These are phyloP conservation scores for Fusarium drepaniforme DNA, from an alignment of 2,329 filamentous ascomycete species.

Conservation along the genomic window DNA sequence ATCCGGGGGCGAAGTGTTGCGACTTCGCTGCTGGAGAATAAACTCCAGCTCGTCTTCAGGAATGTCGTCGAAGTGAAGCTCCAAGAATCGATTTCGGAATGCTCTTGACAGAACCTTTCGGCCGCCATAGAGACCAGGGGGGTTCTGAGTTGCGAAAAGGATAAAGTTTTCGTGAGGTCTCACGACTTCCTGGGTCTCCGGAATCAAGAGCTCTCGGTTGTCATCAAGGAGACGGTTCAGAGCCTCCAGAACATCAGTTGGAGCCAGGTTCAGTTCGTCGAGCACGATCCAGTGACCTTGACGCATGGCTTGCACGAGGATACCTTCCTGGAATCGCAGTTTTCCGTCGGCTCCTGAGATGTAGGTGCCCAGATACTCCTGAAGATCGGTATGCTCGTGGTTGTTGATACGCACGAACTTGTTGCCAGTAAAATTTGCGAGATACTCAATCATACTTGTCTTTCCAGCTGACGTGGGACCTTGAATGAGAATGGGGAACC, in stretches of 20 bases:
- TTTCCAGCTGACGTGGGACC: slow-evolving; percentile 98
- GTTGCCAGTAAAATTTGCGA: slow-evolving; percentile 96
- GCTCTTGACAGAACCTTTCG: slow-evolving; percentile 93
- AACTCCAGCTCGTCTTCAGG: slow-evolving; percentile 93
- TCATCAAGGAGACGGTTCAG: slow-evolving; percentile 96
- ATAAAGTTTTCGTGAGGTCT: slow-evolving; percentile 95
- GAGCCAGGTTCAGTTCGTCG: slow-evolving; percentile 96
- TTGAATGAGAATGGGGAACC: slow-evolving; percentile 95
- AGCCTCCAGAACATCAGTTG: slow-evolving; percentile 96
- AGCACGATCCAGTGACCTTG: slow-evolving; percentile 98
- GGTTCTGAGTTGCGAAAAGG: slow-evolving; percentile 98
- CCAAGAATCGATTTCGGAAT: slow-evolving; percentile 96
- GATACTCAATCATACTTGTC: slow-evolving; percentile 99
- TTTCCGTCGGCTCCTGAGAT: slow-evolving; percentile 87
- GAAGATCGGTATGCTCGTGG: slow-evolving; percentile 97
- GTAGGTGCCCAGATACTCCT: slow-evolving; percentile 97
- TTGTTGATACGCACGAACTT: slow-evolving; percentile 99
- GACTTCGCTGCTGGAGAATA: slow-evolving; percentile 89
- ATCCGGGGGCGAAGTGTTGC: slow-evolving; percentile 89
- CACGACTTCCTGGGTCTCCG: slow-evolving; percentile 95
- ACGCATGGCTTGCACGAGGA: slow-evolving; percentile 91
- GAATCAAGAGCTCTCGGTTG: slow-evolving; percentile 94
- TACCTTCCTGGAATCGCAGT: slow-evolving; percentile 90
- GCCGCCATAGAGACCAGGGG: slow-evolving; percentile 93
- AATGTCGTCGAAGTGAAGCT: slow-evolving; percentile 98